phyloP scores from a whole-genome alignment of 306 rosid species.

The Geum urbanum region DNA sequence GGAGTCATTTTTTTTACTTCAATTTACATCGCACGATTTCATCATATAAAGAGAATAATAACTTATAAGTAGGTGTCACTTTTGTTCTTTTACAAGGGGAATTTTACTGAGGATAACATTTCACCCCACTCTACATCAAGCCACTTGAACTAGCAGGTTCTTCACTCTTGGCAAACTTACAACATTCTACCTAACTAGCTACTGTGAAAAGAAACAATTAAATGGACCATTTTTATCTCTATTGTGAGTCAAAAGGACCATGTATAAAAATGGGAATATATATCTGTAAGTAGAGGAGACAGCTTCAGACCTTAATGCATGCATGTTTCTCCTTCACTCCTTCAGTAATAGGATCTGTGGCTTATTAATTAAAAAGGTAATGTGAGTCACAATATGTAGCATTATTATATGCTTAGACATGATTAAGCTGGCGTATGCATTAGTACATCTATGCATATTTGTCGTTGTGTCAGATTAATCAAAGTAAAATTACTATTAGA shows the following conservation, averaged over 20 bases:
- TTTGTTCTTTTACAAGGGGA: not conserved
- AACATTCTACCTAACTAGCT: not conserved
- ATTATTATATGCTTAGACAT: not conserved
- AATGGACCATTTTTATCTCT: not conserved
- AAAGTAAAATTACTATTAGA: slow-evolving; percentile 4
- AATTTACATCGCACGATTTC: no score
- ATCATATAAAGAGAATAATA: no score
- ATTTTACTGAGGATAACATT: not conserved
- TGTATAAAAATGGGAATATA: not conserved
- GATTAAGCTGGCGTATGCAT: not conserved
- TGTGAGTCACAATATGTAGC: not conserved
- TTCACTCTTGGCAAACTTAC: not conserved
- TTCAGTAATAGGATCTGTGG: no score
- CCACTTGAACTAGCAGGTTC: slow-evolving; percentile 1
- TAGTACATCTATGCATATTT: not conserved
- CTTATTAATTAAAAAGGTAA: not conserved
- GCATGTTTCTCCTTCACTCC: not conserved
- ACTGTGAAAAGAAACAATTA: not conserved
- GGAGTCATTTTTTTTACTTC: no score
- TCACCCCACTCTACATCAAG: not conserved
- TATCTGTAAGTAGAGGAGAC: not conserved
- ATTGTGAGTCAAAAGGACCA: not conserved
- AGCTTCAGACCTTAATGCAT: not conserved
- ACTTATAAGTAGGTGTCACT: not conserved
- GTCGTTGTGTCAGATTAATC: not conserved